phyloP scores from a whole-genome alignment of 345 rosid genomes.

The Ricinus communis region DNA sequence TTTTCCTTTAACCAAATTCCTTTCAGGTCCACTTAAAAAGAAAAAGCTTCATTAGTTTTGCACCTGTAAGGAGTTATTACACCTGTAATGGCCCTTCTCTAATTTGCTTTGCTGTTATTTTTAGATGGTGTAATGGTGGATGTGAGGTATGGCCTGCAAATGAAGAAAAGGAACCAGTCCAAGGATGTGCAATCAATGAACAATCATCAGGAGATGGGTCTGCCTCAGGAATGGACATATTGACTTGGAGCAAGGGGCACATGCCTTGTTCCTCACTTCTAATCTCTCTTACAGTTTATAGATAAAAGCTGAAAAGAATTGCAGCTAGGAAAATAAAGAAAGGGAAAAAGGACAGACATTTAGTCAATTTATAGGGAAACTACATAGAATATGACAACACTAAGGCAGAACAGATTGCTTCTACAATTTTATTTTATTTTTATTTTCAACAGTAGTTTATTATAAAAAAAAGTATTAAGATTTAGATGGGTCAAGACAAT shows the following conservation, averaged over 20 bases:
- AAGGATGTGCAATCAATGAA: conserved; percentile 40
- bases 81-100: no score
- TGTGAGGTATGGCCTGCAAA: conserved; percentile 26
- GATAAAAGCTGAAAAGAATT: no score
- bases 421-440: not conserved
- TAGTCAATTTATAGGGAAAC: conserved; percentile 12
- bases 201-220: conserved; percentile 41
- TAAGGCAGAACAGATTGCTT: no score
- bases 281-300: not conserved
- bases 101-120: no score
- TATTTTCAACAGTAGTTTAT: no score
- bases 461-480: not conserved
- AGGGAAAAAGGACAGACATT: not conserved
- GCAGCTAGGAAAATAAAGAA: no score
- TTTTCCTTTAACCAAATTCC: not conserved
- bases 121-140: conserved; percentile 38
- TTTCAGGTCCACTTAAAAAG: no score
- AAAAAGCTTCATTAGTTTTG: no score
- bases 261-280: not conserved
- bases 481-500: conserved; percentile 9
- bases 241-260: conserved; percentile 15
- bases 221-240: conserved; percentile 89
- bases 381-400: conserved; percentile 14
- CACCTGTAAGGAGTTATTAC: no score
- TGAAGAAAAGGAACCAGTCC: conserved; percentile 37